These are phyloP conservation scores for Cordia subcordata DNA, from an alignment of 257 asterid species.

Conservation along the genomic window DNA sequence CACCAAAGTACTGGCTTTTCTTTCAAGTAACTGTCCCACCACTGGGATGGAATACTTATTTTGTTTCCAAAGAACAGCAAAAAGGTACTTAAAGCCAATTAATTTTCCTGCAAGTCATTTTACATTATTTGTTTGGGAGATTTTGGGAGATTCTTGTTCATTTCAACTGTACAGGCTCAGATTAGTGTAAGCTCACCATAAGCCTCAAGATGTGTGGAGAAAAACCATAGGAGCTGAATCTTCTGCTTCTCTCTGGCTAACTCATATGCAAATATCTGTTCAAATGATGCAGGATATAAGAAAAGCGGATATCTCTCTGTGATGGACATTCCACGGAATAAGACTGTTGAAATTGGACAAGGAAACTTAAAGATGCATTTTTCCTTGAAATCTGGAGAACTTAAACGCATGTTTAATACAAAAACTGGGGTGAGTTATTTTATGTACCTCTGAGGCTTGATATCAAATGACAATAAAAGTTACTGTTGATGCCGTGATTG, in stretches of 20 bases:
- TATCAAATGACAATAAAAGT: neutral
- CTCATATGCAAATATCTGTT: conserved; percentile 8
- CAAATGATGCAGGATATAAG: conserved; percentile 37
- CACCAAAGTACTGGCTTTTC: conserved; percentile 69
- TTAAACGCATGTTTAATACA: conserved; percentile 58
- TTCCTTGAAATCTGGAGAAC: conserved; percentile 75
- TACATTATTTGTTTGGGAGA: neutral
- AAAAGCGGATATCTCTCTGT: conserved; percentile 17
- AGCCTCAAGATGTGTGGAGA: no score
- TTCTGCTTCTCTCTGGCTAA: neutral
- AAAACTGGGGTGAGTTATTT: conserved; percentile 54
- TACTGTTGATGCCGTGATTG: no score
- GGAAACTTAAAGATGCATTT: conserved; percentile 70
- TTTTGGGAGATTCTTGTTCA: neutral
- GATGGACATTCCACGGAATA: conserved; percentile 28
- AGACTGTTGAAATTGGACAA: conserved; percentile 58
- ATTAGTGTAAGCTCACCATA: neutral
- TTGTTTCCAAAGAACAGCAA: conserved; percentile 47
- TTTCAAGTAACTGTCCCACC: conserved; percentile 65
- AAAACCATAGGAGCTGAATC: no score
- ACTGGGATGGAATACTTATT: conserved; percentile 72
- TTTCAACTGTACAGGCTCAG: conserved; percentile 1
- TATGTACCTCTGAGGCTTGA: neutral
- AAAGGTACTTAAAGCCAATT: conserved; percentile 28
- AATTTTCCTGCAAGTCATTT: neutral